Base-by-base conservation (phyloP, 1,284 basidiomycete genomes). In the Sporisorium sorghi region DNA sequence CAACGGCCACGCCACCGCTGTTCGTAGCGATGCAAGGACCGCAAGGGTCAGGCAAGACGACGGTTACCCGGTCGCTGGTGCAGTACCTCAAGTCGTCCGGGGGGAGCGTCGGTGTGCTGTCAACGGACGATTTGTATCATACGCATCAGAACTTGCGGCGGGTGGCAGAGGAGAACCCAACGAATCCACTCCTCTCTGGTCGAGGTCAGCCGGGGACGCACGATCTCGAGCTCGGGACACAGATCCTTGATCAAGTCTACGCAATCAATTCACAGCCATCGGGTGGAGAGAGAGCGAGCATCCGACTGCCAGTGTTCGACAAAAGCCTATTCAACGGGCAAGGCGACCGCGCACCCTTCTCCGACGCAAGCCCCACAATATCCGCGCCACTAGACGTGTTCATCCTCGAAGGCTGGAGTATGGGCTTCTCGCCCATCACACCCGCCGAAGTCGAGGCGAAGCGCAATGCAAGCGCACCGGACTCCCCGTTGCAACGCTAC, bases 1-100 rank as follows among this genome's bases (percentile, higher is more conserved):
- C 24, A 4, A 32, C 30, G 12, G 26, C 43, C 5, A 30, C 19
- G 2, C 47, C 67, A 14, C 72, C 72, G 9, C 52, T 74, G 7
- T 74, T 74, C 26, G 62, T 70, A 7, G 72, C 67, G 2, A 74
- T 74, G 72, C 72, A 74, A 59, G 72, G 72, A 3, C 72, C 72
- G 14, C 72, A 74, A 47, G 72, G 72, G 5, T 66, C 67, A 0
- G 72, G 72, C 26, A 74, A 74, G 56, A 74, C 72, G 11, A 74
- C 72, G 0, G 54, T 74, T 10, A 63, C 72, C 1, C 61, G 59
- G 28, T 54, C 62, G 1, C 44, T 74, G 17, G 49, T 63, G 2
- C 24, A 54, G 4, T 42, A 58, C 19, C 60, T 73, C 32, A 32
- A 23, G 11, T 24, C 53, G 0, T 35, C 61, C 0, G 65, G 65